Conservation (phyloP, 2,329 filamentous ascomycete genomes). For the Alternaria ventricosa region DNA sequence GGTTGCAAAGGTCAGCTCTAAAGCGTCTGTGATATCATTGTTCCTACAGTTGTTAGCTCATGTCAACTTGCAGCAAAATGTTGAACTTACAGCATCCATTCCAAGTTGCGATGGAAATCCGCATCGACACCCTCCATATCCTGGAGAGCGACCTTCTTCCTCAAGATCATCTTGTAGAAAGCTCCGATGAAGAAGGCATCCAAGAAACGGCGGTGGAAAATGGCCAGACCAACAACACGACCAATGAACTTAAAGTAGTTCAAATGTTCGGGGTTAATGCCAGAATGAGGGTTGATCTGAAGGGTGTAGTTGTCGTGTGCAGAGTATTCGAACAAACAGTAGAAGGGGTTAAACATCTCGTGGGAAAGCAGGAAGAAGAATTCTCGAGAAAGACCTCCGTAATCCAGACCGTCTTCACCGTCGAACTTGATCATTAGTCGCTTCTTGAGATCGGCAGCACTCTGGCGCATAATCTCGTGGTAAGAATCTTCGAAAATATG, state of each 20-base stretch:
- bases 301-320: conserved; percentile 99
- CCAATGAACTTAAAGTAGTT: conserved; percentile 99
- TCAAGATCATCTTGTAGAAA: conserved; percentile 98
- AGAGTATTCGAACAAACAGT: conserved; percentile 99
- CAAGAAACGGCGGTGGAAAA: conserved; percentile 96
- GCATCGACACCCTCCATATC: conserved; percentile 99
- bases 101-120: conserved; percentile 93
- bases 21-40: conserved; percentile 93
- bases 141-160: conserved; percentile 86
- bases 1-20: conserved; percentile 95
- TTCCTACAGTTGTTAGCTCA: conserved; percentile 59
- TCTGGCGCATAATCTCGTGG: conserved; percentile 96
- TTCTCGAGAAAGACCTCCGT: conserved; percentile 92
- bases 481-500: conserved; percentile 99
- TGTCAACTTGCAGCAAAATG: neutral
- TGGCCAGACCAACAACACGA: conserved; percentile 92
- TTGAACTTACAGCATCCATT: conserved; percentile 80
- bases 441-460: conserved; percentile 95
- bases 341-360: conserved; percentile 99
- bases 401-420: conserved; percentile 96
- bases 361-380: conserved; percentile 99
- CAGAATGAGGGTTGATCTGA: conserved; percentile 98
- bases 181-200: conserved; percentile 99
- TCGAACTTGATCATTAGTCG: conserved; percentile 99
- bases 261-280: conserved; percentile 98